Evolutionary conservation across 371 early-diverging fungal genomes (phyloP), one percentile per base, ranked within the genome.

Genomic region (Mucor velutinosus): DNA sequence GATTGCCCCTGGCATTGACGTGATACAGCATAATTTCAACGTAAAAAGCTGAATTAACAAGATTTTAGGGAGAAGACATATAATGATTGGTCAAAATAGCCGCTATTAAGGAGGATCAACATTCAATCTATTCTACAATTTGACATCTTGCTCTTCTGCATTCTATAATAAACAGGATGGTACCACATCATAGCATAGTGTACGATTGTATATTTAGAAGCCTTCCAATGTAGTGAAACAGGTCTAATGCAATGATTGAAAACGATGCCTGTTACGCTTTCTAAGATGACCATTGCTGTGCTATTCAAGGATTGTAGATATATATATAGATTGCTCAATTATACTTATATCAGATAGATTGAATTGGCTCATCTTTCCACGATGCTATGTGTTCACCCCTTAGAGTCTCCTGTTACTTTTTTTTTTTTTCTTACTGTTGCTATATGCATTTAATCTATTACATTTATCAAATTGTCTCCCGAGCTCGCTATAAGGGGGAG

Each of bases 11-110:
- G 25, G 23, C 14, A 53, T 53, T 27, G 53, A 53, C 25, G 53
- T 53, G 53, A 53, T 53, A 53, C 53, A 53, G 53, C 53, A 53
- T 53, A 53, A 53, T n/a, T 45, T 45, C 45, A 45, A 43, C 43
- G 43, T 43, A 43, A 43, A 43, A 43, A 43, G 43, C 15, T 43
- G 43, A 45, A 19, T 45, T 17, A 37, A n/a, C 45, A 45, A n/a
- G 7, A 45, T 7, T 45, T 45, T 45, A 45, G 45, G 45, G 45
- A 45, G 45, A 17, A 45, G 19, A n/a, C 11, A 37, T 37, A 2
- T 11, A 14, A 1, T 37, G 37, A 37, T 37, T 37, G 37, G 37
- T 37, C 37, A 37, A 37, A 14, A 37, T 37, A 37, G 37, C 37
- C 1, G 37, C 12, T 37, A 37, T 37, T 45, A 45, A n/a, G 45